Base-by-base conservation (phyloP, 2,329 filamentous ascomycete species). In the Leptographium lundbergii region DNA sequence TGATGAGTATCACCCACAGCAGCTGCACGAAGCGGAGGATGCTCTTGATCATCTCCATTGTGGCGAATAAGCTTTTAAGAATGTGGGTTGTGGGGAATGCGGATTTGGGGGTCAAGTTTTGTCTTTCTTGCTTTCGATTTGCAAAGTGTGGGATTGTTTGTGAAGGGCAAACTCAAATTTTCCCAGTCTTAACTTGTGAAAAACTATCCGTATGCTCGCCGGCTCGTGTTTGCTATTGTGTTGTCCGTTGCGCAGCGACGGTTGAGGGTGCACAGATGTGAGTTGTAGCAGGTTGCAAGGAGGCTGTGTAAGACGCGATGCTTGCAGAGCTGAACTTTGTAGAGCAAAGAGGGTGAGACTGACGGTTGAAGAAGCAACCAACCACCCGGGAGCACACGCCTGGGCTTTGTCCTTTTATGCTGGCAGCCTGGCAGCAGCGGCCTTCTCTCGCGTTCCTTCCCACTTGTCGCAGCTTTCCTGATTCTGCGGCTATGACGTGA, bases 1-100 rank as follows among this genome's bases (percentile, higher is more conserved):
- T 81, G 59, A 77, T 70, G 63, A 84, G 71, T 50, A 84, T 66
- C 34, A 76, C 74, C 68, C 77, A 76, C 62, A 83, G 67, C 58
- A 84, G 69, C 68, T 81, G 77, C 61, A 74, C 61, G 58, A 67
- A 66, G 65, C 81, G 79, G 65, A 82, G 66, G 64, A 75, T 67
- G 60, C 74, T 69, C 62, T 74, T 74, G 65, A 80, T 66, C 63
- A 78, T 66, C 39, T 68, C 67, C 72, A 73, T 73, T 63, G 56
- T 66, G 64, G 42, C 39, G 42, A 45, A 45, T 50, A 27, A 55
- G 52, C 36, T 39, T 39, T 39, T 39, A 34, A 56, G 60, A 22
- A 24, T 45, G 36, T 54, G 7, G 39, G 14, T 34, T 34, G 32
- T 34, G 17, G 22, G 29, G 19, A 36, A 51, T 51, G 17, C 25